Base-by-base conservation (phyloP, 2,329 filamentous ascomycete species). In the Penicillium hordei region DNA sequence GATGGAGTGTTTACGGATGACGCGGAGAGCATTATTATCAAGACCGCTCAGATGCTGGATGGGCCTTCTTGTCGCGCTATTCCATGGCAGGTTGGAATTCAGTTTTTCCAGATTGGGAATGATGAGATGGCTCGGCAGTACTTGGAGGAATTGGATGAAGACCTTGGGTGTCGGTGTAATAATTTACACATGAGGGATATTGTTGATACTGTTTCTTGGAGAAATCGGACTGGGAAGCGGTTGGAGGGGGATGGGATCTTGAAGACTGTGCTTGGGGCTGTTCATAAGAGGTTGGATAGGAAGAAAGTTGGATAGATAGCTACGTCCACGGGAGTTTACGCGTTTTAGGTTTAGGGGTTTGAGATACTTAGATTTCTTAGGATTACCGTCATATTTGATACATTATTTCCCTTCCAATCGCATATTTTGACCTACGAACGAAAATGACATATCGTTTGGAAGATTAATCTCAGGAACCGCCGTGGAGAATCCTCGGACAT, bases 31-130 rank as follows among this genome's bases (percentile, higher is more conserved):
- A 81, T 87, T 27, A 86, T 97, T 48, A 78, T 90, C 40, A 73
- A 76, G 4, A 80, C 84, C 0, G 93, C 92, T 0, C 82, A 82
- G 72, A 86, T 85, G 68, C 83, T 97, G 33, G 73, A 76, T 61
- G 55, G 52, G 19, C 89, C 94, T 68, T 75, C 75, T 51, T 72
- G 89, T 8, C 82, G 87, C 9, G 91, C 91, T 0, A 86, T 88
- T 4, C 82, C 87, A 0, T 89, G 89, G 80, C 94, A 97, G 77
- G 80, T 97, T 9, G 93, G 93, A 34, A 86, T 97, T 56, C 93
- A 97, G 73, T 97, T 97, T 79, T 96, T 97, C 80, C 93, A 97
- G 76, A 89, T 97, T 44, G 93, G 94, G 56, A 82, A 84, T 49
- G 90, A 96, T 65, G 70, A 76, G 0, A 78, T 75, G 0, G 93